Percentiles rank a stretch among this genome's conserved stretches.
Evolutionary conservation across 1,284 basidiomycete genomes (phyloP).

Genomic region (Omphalotus olearius): DNA sequence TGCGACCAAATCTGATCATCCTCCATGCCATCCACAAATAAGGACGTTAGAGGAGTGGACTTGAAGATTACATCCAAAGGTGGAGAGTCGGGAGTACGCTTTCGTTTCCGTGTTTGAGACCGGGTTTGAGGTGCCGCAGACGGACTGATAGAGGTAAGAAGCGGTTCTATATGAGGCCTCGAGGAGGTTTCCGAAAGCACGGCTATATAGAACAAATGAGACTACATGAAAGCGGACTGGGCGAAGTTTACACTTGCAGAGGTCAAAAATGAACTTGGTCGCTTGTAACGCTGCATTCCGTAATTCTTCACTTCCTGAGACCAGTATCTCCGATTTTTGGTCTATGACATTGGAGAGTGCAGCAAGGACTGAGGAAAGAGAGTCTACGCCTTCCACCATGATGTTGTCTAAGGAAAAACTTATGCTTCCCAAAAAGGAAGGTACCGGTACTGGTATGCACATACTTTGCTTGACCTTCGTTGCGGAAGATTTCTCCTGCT

Average conservation of each 20-base stretch:
- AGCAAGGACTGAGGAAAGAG: conserved; percentile 30
- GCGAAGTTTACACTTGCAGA: conserved; percentile 49
- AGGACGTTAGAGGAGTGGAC: conserved; percentile 70
- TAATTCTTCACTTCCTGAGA: conserved; percentile 52
- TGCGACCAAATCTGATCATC: conserved; percentile 93
- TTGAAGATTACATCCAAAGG: conserved; percentile 40
- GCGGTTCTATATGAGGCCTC: conserved; percentile 58
- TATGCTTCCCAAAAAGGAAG: no score
- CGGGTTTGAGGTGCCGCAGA: conserved; percentile 66
- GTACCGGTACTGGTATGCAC: no score
- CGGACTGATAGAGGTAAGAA: conserved; percentile 65
- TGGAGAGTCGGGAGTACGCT: conserved; percentile 34
- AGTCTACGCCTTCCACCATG: background rate
- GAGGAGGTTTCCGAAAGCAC: conserved; percentile 63
- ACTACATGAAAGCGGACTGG: conserved; percentile 3
- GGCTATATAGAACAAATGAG: conserved; percentile 35
- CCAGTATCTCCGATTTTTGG: conserved; percentile 48
- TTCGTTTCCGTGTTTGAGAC: conserved; percentile 51
- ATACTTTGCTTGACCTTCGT: no score
- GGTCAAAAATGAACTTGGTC: conserved; percentile 76
- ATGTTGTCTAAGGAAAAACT: background rate
- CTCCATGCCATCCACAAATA: conserved; percentile 83
- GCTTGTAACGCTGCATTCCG: conserved; percentile 61
- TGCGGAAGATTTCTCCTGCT: no score
- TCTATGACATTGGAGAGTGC: conserved; percentile 52